Percentiles rank a stretch among this genome's conserved stretches.
Evolutionary conservation across 148 eudicot genomes (phyloP).

Genomic region (Fagopyrum esculentum): DNA sequence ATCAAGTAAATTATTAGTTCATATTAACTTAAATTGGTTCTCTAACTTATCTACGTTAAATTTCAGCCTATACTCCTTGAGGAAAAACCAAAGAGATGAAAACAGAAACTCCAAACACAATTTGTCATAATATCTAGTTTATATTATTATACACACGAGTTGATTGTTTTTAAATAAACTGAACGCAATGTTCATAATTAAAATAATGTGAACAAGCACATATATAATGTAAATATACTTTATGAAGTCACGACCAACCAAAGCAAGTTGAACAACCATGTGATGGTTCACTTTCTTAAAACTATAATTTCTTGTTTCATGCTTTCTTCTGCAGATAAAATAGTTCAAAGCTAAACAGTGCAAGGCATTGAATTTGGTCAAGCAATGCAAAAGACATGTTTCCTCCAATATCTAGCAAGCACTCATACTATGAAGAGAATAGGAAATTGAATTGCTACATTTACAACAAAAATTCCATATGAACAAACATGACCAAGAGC

Average conservation of each 20-base stretch:
- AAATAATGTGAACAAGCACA: not conserved
- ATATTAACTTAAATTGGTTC: not conserved
- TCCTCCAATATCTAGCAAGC: no score
- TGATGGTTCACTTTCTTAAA: conserved; percentile 84
- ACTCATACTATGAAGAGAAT: no score
- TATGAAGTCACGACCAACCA: conserved; percentile 33
- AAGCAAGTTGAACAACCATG: conserved; percentile 89
- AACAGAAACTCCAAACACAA: no score
- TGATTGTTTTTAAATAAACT: no score
- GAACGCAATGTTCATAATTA: not conserved
- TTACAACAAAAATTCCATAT: no score
- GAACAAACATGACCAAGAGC: no score
- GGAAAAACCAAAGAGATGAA: no score
- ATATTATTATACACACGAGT: no score
- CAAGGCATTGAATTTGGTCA: not conserved
- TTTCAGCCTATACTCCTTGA: not conserved
- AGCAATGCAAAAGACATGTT: no score
- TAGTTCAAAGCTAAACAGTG: not conserved
- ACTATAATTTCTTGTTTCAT: conserved; percentile 89
- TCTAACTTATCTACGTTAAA: not conserved
- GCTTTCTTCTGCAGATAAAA: conserved; percentile 52
- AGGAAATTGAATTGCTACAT: no score
- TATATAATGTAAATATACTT: not conserved
- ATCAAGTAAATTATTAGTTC: no score
- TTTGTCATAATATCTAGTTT: no score